phyloP scores from a whole-genome alignment of 78 protist species.

The Chrysochromulina tobinii region DNA sequence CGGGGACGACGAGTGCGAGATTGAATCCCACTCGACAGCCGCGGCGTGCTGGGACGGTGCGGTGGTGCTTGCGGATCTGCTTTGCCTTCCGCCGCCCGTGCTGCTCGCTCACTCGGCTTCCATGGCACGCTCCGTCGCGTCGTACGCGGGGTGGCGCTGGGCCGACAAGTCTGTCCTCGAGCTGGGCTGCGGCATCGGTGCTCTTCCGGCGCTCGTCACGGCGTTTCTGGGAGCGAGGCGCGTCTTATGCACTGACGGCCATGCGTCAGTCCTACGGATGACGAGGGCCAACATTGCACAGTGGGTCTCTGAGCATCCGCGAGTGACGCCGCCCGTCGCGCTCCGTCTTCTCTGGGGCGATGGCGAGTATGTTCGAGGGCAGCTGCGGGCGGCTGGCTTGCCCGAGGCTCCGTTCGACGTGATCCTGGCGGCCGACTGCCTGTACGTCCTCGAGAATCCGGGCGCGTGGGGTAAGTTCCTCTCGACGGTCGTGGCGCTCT shows the following conservation, averaged over 20 bases:
- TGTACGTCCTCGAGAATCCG: not conserved
- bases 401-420: not conserved
- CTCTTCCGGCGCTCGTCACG: not conserved
- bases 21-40: not conserved
- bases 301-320: not conserved
- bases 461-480: not conserved
- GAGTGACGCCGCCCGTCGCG: not conserved
- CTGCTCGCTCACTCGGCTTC: not conserved
- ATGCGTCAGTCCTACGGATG: not conserved
- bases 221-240: not conserved
- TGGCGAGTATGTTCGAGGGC: not conserved
- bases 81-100: not conserved
- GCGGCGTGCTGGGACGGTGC: not conserved
- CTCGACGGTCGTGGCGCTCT: not conserved
- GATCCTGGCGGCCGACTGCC: not conserved
- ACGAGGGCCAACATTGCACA: not conserved
- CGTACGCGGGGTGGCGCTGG: not conserved
- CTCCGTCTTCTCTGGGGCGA: not conserved
- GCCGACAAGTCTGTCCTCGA: not conserved
- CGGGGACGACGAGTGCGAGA: not conserved
- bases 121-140: not conserved
- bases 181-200: not conserved
- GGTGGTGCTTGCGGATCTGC: not conserved
- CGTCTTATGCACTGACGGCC: not conserved
- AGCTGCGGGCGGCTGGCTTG: not conserved